Evolutionary conservation across 2,329 filamentous ascomycete genomes (phyloP).

Genomic region (Neofusicoccum sp.): DNA sequence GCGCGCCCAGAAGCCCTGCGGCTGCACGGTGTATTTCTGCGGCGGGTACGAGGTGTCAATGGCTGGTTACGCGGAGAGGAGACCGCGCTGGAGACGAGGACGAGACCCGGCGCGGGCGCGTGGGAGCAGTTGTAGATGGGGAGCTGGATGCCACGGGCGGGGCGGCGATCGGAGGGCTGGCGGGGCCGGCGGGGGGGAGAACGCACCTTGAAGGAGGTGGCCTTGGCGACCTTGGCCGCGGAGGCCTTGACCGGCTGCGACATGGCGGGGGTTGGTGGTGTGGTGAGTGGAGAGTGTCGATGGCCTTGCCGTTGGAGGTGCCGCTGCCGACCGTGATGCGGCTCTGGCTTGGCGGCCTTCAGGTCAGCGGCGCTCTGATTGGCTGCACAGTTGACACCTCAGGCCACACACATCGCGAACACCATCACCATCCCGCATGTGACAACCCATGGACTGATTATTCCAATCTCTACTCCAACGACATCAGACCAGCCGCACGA

Average conservation of each 20-base stretch:
- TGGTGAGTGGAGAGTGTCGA: conserved; percentile 9
- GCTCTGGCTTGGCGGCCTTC: conserved; percentile 8
- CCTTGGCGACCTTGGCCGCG: conserved; percentile 7
- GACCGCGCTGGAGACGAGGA: background rate
- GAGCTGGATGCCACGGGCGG: background rate
- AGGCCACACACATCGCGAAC: background rate
- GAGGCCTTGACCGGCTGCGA: conserved; percentile 11
- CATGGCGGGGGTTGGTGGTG: background rate
- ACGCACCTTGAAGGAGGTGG: conserved; percentile 16
- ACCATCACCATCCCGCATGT: background rate
- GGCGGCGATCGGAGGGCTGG: background rate
- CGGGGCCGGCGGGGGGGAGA: background rate
- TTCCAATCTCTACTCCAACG: background rate
- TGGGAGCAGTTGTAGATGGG: background rate
- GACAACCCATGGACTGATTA: background rate
- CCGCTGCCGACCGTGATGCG: conserved; percentile 10
- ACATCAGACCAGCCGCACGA: background rate
- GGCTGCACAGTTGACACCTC: background rate
- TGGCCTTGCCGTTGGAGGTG: conserved; percentile 3
- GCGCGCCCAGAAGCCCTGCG: conserved; percentile 80
- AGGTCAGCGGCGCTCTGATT: background rate
- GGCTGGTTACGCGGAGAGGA: too few relatives aligned
- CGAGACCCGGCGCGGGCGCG: background rate
- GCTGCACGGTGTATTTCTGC: conserved; percentile 95
- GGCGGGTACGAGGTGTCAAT: background rate